Evolutionary conservation across 352 stramenopile species (phyloP).

Genomic region (Phytophthora sp.): DNA sequence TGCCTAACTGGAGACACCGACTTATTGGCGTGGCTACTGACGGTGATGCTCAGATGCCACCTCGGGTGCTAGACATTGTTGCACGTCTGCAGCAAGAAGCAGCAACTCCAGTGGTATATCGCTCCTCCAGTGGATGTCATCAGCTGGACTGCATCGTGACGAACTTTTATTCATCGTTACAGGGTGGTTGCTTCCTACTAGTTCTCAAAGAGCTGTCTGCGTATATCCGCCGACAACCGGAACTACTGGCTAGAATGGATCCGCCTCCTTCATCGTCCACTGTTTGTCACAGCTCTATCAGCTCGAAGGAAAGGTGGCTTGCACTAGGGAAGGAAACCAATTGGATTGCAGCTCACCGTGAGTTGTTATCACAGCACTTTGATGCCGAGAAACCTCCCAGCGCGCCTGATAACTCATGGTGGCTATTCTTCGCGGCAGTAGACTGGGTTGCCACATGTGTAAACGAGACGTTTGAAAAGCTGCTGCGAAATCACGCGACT

Average conservation of each 20-base stretch:
- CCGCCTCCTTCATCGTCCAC: not conserved
- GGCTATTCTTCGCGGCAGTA: constrained; percentile 60
- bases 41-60: constrained; percentile 37
- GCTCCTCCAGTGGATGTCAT: constrained; percentile 34
- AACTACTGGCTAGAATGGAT: constrained; percentile 40
- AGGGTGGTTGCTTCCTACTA: constrained; percentile 45
- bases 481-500: constrained; percentile 37
- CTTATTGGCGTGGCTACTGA: constrained; percentile 46
- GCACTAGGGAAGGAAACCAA: constrained; percentile 42
- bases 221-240: constrained; percentile 39
- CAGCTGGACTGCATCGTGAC: constrained; percentile 45
- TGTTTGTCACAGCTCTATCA: not conserved
- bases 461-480: constrained; percentile 40
- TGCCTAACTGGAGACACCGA: constrained; percentile 43
- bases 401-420: constrained; percentile 54
- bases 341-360: constrained; percentile 63
- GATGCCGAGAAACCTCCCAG: constrained; percentile 29
- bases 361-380: constrained; percentile 54
- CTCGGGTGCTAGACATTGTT: constrained; percentile 36
- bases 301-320: constrained; percentile 32
- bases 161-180: constrained; percentile 52
- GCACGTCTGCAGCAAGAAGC: constrained; percentile 36
- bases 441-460: constrained; percentile 51
- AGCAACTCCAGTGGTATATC: constrained; percentile 30
- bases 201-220: constrained; percentile 35